Evolutionary conservation across 202 grass and related monocot genomes (phyloP).

Genomic region (Cymbopogon flexuosus): DNA sequence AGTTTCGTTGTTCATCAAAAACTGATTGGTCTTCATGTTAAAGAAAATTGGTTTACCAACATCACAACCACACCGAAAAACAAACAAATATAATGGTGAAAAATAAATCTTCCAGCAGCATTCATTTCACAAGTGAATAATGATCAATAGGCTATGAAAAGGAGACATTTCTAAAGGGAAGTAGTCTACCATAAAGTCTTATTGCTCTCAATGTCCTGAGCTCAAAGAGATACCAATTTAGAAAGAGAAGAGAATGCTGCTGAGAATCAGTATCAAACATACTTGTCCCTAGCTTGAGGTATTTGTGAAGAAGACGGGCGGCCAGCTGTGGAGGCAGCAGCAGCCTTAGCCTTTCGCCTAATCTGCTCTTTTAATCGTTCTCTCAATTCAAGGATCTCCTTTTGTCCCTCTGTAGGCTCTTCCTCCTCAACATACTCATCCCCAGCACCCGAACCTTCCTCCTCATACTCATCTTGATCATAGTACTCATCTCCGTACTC

Average conservation of each 20-base stretch:
- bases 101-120: background rate
- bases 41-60: background rate
- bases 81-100: background rate
- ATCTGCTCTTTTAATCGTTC: constrained; percentile 63
- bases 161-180: background rate
- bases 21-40: background rate
- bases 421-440: constrained; percentile 42
- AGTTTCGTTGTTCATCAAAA: background rate
- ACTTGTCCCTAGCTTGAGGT: constrained; percentile 41
- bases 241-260: background rate
- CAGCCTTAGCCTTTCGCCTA: constrained; percentile 42
- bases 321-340: constrained; percentile 27
- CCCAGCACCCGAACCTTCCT: constrained; percentile 35
- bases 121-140: constrained; percentile 3
- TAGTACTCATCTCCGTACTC: constrained; percentile 58
- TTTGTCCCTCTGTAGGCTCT: constrained; percentile 50
- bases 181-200: background rate
- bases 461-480: constrained; percentile 57
- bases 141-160: background rate
- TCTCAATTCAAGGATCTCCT: constrained; percentile 67
- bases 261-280: background rate
- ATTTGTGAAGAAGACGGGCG: constrained; percentile 40
- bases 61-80: background rate
- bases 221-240: background rate
- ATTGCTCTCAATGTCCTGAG: background rate